Evolutionary conservation across 192 early-diverging fungal genomes (phyloP), one percentile per base, ranked within the genome.

Genomic region (Coemansia sp.): DNA sequence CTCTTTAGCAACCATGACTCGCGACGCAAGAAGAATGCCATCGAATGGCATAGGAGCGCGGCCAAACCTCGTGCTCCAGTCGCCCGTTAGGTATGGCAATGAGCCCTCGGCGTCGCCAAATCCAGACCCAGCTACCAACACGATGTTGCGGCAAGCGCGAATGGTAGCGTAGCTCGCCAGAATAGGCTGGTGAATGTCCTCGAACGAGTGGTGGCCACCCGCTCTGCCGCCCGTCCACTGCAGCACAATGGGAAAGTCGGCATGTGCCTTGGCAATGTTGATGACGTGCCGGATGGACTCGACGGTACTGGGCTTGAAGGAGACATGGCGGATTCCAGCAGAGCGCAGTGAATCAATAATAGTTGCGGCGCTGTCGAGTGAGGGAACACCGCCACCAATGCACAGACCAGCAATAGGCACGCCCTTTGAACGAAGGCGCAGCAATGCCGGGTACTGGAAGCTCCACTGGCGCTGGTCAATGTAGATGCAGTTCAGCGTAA

Each of bases 151-250:
- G 33, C 87, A 86, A 6, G 89, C 83, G 69, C 96, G 88, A 59
- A 98, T 92, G 2, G 63, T 25, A 0, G 66, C 53, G 13, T 82
- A 97, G 1, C 91, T 80, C 34, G 75, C 69, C 10, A 98, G 71
- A 65, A 98, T 90, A 41, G 94, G 94, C 68, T 87, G 86, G 75
- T 96, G 93, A 76, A 95, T 91, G 82, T 98, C 95, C 82, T 96
- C 95, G 60, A 91, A 96, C 67, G 91, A 93, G 87, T 98, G 95
- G 82, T 98, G 95, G 20, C 95, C 94, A 69, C 95, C 95, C 34
- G 89, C 93, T 65, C 94, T 88, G 34, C 95, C 94, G 82, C 95
- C 94, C 20, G 95, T 98, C 95, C 95, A 98, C 78, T 98, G 93
- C 60, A 96, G 82, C 48, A 96, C 85, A 56, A 98, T 85, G 6